These are phyloP conservation scores for Biancaea sappan DNA, from an alignment of 306 rosid genomes.

Conservation along the genomic window DNA sequence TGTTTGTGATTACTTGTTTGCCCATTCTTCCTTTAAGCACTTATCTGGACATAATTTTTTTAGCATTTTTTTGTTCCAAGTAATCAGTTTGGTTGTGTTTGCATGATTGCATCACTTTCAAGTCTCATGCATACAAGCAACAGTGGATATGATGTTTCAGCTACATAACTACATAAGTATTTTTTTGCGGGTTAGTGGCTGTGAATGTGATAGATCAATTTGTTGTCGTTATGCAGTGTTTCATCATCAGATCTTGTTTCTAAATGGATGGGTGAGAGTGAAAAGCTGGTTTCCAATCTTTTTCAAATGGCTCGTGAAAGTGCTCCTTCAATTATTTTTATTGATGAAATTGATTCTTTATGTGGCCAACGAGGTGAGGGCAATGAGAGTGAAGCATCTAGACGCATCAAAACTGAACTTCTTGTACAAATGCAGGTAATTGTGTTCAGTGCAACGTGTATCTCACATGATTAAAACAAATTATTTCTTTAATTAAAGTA, in stretches of 20 bases:
- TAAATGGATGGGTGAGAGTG: slow-evolving; percentile 94
- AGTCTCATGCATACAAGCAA: background rate
- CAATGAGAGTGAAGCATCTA: slow-evolving; percentile 85
- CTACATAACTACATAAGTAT: background rate
- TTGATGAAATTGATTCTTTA: slow-evolving; percentile 83
- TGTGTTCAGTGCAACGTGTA: background rate
- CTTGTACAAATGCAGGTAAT: slow-evolving; percentile 92
- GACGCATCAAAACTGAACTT: slow-evolving; percentile 84
- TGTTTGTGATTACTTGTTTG: background rate
- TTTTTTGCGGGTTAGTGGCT: background rate
- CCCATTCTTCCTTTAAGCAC: background rate
- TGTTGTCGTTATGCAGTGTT: slow-evolving; percentile 42
- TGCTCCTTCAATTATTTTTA: slow-evolving; percentile 77
- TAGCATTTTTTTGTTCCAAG: background rate
- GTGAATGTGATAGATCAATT: background rate
- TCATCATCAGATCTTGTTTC: slow-evolving; percentile 87
- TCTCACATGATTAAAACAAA: background rate
- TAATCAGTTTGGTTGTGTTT: background rate
- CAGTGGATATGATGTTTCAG: background rate
- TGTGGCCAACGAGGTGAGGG: slow-evolving; percentile 89
- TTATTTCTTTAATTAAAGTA: background rate
- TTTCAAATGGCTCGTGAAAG: slow-evolving; percentile 87
- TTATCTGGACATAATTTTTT: background rate
- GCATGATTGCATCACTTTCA: background rate
- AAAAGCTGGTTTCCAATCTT: slow-evolving; percentile 78